phyloP scores from a whole-genome alignment of 345 rosid species.

The Gossypium thurberi region DNA sequence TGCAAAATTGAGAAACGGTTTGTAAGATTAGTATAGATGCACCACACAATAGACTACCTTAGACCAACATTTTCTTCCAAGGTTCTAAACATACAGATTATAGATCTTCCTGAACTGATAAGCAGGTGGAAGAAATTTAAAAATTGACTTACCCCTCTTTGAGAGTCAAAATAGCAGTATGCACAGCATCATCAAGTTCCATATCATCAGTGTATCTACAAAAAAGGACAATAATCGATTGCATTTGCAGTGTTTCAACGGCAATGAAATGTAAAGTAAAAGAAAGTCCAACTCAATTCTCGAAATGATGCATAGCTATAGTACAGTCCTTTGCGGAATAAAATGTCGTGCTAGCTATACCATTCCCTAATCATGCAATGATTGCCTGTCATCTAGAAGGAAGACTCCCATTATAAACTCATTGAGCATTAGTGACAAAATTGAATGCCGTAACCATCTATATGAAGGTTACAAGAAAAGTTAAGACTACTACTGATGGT shows the following conservation, averaged over 20 bases:
- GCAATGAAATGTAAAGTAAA: neutral
- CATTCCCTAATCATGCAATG: neutral
- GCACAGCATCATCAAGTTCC: constrained; percentile 99
- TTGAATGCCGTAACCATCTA: neutral
- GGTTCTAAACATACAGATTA: neutral
- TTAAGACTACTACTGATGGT: neutral
- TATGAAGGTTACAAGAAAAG: neutral
- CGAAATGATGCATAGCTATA: neutral
- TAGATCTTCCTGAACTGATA: neutral
- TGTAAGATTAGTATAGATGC: neutral
- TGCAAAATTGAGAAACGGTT: constrained; percentile 22
- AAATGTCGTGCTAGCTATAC: neutral
- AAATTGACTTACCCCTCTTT: constrained; percentile 67
- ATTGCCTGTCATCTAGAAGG: neutral
- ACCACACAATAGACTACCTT: neutral
- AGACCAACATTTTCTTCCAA: neutral
- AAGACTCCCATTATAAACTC: neutral
- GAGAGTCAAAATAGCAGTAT: constrained; percentile 87
- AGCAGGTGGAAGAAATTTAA: neutral
- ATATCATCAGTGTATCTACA: constrained; percentile 87
- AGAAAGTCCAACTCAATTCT: neutral
- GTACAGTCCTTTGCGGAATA: neutral
- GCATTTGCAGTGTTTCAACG: neutral
- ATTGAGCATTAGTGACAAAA: neutral
- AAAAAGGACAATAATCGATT: neutral